Base-by-base conservation (phyloP, 2,329 filamentous ascomycete genomes). In the Phoma sp. region DNA sequence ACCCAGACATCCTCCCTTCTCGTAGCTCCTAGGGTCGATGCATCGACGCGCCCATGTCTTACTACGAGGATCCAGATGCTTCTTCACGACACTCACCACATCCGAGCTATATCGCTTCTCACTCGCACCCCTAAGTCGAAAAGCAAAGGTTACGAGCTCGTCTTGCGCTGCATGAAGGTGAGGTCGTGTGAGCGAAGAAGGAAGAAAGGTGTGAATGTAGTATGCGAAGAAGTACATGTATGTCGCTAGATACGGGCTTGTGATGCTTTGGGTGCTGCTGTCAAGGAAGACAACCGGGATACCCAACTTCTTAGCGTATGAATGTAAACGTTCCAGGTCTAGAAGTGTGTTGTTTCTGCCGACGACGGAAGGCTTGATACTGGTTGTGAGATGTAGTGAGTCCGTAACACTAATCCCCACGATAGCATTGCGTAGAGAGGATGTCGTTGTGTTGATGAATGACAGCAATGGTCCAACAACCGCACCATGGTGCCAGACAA, bases 401-500 rank as follows among this genome's bases (percentile, higher is more conserved):
- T 61, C 60, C 7, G 62, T 62, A 37, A 74, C 47, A 3, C 65
- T 72, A 12, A 73, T 64, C 0, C 60, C 67, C 1, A 45, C 47
- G 1, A 74, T 51, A 1, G 51, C 18, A 7, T 49, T 56, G 20
- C 71, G 70, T 10, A 73, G 38, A 2, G 53, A 33, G 2, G 65
- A 38, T 7, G 57, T 64, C 0, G 72, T 73, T 15, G 46, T 56
- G 53, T 68, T 65, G 53, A 74, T 69, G 57, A 62, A 74, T 20
- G 62, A 38, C 3, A 68, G 52, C 5, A 74, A 53, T 37, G 69
- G 67, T 6, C 60, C 62, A 14, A 74, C 25, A 2, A 67, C 57
- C 5, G 71, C 56, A 5, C 69, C 67, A n/a, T 74, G 69, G 37
- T 74, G 72, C 72, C 72, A 74, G 11, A 71, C 54, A 5, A 74